Evolutionary conservation across 345 rosid genomes (phyloP), one percentile per base, ranked within the genome.

Genomic region (Mangifera indica): DNA sequence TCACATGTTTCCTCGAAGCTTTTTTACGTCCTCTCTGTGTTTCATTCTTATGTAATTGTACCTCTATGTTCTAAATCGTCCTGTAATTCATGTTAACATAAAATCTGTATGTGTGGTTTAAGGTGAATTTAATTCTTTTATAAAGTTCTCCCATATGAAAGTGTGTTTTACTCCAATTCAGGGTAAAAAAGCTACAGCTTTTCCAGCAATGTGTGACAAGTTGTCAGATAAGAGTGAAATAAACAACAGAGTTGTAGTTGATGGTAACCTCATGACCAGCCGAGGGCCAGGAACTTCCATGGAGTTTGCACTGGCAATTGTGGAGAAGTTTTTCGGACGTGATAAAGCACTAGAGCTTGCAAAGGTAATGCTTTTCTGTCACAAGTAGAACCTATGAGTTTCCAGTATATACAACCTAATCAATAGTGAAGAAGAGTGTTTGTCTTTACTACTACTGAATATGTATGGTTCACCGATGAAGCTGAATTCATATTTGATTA

Each of bases 131-230:
- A 2, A 3, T n/a, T 53, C 13, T 12, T 55, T 0, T 37, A 13
- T 72, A 14, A 12, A 9, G 4, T 20, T 15, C 13, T 45, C 12
- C 20, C 46, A 6, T 10, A 29, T 42, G 55, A 61, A 46, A 18
- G 3, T 17, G 22, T 51, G 22, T 46, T 26, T 22, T 40, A 62
- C 40, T 56, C 29, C 66, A 51, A 15, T 74, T 20, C 77, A 94
- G 98, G 98, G 96, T 67, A 94, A 94, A 79, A 94, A 92, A 77
- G 98, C 97, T 18, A 94, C 97, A 15, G 93, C 92, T 3, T 90
- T 84, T 79, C 98, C 98, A 11, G 89, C 93, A 60, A 49, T 94
- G 89, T 89, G 98, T 75, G 71, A 75, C 78, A 92, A 90, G 84
- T 74, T 94, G 66, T 87, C 91, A 0, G 98, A 89, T 79, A 78